Conservation (phyloP, 148 eudicot species). For the Pharnaceum exiguum region DNA sequence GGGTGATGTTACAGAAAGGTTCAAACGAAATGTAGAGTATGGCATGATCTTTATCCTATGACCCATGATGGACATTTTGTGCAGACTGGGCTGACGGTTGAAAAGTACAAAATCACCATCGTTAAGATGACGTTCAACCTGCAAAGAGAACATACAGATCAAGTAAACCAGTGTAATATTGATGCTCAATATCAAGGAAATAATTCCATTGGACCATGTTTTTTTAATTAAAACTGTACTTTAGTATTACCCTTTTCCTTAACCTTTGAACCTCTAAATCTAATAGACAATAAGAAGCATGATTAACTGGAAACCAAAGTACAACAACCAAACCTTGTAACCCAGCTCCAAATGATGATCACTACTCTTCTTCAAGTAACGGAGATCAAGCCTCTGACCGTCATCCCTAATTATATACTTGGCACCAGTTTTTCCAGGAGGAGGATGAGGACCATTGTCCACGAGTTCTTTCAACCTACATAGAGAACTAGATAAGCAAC, state of each 20-base stretch:
- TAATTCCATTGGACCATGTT: no score
- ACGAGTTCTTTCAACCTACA: slow-evolving; percentile 95
- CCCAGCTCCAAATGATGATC: slow-evolving; percentile 98
- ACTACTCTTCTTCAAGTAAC: slow-evolving; percentile 93
- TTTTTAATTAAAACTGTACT: no score
- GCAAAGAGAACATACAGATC: slow-evolving; percentile 6
- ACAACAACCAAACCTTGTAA: slow-evolving; percentile 53
- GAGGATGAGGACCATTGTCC: slow-evolving; percentile 98
- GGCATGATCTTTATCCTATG: slow-evolving; percentile 98
- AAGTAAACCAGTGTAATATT: slow-evolving; percentile 11
- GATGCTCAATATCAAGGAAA: no score
- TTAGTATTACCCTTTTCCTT: no score
- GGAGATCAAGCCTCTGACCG: slow-evolving; percentile 99
- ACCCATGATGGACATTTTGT: slow-evolving; percentile 99
- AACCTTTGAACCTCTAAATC: no score
- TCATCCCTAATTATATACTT: slow-evolving; percentile 96
- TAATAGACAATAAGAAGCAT: not conserved
- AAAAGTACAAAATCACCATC: slow-evolving; percentile 98
- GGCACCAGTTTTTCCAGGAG: slow-evolving; percentile 99
- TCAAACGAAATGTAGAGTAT: slow-evolving; percentile 89
- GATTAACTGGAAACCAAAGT: not conserved
- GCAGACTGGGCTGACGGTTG: slow-evolving; percentile 99
- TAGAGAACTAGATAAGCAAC: slow-evolving; percentile 3
- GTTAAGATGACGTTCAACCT: slow-evolving; percentile 96
- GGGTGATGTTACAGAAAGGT: slow-evolving; percentile 92